Percentiles rank a stretch among this genome's conserved stretches.
Evolutionary conservation across 1,284 basidiomycete species (phyloP).

Genomic region (Cystobasidium slooffiae): DNA sequence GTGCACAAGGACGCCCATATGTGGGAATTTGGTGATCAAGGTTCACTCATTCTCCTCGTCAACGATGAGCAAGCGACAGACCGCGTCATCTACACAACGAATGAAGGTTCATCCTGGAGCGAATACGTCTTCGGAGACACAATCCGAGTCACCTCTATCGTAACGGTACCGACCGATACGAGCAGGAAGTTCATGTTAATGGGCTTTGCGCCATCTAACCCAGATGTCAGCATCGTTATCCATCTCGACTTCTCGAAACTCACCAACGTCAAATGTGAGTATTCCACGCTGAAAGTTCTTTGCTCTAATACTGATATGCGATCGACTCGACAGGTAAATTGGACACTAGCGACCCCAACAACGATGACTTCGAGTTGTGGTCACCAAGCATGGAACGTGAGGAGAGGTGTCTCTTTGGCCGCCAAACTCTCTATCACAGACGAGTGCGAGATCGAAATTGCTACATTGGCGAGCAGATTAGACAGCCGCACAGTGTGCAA

Average conservation of each 20-base stretch:
- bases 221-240: slow-evolving; percentile 68
- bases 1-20: slow-evolving; percentile 97
- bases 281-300: slow-evolving; percentile 9
- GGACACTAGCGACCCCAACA: slow-evolving; percentile 69
- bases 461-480: slow-evolving; percentile 70
- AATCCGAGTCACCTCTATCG: slow-evolving; percentile 75
- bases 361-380: slow-evolving; percentile 95
- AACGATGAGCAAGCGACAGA: slow-evolving; percentile 95
- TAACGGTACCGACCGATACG: slow-evolving; percentile 88
- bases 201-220: slow-evolving; percentile 66
- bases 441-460: slow-evolving; percentile 79
- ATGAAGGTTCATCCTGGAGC: slow-evolving; percentile 85
- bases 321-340: slow-evolving; percentile 65
- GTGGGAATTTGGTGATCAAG: slow-evolving; percentile 98
- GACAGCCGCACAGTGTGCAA: slow-evolving; percentile 65
- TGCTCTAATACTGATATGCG: slow-evolving; percentile 32
- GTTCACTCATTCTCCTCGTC: slow-evolving; percentile 86
- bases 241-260: slow-evolving; percentile 88
- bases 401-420: slow-evolving; percentile 81
- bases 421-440: slow-evolving; percentile 86
- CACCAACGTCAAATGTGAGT: slow-evolving; percentile 73
- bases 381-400: slow-evolving; percentile 80
- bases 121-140: slow-evolving; percentile 84
- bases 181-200: slow-evolving; percentile 88
- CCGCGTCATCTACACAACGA: slow-evolving; percentile 81